Percentiles rank a stretch among this genome's conserved stretches.
These are phyloP conservation scores for Cichorium intybus DNA, from an alignment of 140 eudicot species.

Conservation along the genomic window DNA sequence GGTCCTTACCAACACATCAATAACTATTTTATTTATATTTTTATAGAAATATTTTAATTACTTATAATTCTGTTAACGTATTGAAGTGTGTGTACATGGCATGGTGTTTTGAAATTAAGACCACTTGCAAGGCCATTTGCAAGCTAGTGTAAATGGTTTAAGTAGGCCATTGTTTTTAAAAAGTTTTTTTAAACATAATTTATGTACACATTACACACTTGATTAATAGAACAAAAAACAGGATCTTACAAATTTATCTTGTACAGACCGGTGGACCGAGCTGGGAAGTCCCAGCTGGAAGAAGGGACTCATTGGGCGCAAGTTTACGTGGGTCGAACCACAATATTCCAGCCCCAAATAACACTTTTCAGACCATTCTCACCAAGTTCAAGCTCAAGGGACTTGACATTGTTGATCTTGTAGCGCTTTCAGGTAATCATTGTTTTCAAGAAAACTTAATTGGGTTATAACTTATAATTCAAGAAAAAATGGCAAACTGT, in stretches of 20 bases:
- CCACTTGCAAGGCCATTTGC: too few relatives aligned
- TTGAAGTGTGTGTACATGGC: too few relatives aligned
- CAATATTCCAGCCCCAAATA: conserved; percentile 89
- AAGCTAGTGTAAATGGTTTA: too few relatives aligned
- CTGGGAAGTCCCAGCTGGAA: conserved; percentile 94
- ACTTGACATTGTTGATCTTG: conserved; percentile 78
- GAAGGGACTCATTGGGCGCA: conserved; percentile 80
- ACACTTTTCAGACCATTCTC: conserved; percentile 77
- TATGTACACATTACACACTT: too few relatives aligned
- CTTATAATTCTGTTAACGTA: too few relatives aligned
- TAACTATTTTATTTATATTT: too few relatives aligned
- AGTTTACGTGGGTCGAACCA: conserved; percentile 82
- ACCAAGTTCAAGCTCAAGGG: conserved; percentile 76
- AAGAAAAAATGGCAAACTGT: background rate
- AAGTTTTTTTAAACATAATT: too few relatives aligned
- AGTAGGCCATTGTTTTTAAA: too few relatives aligned
- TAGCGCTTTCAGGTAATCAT: conserved; percentile 69
- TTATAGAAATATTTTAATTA: too few relatives aligned
- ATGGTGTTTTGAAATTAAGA: too few relatives aligned
- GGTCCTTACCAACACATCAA: too few relatives aligned
- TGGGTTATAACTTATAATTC: background rate
- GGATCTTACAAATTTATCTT: background rate
- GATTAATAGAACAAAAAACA: background rate
- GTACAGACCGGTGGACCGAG: conserved; percentile 74
- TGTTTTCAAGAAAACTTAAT: background rate